Base-by-base conservation (phyloP, 208 protist species). In the Crithidia fasciculata region DNA sequence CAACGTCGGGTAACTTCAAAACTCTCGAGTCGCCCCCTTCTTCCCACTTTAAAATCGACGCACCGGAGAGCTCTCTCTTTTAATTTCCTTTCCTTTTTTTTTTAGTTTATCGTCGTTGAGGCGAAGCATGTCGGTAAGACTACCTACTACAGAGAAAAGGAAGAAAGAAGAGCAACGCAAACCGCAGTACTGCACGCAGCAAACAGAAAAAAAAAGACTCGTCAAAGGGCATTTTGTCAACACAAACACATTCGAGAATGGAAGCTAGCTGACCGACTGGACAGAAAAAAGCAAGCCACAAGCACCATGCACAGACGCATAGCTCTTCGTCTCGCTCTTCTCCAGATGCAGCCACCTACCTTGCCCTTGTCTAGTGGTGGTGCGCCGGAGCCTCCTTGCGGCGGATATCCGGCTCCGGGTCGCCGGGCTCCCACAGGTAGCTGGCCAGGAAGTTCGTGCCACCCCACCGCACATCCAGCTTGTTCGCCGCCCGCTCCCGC, bases 381-480 rank as follows among this genome's bases (percentile, higher is more conserved):
- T 93, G 85, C 36, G 73, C 62, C 1, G 90, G 90, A 9, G 84
- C 74, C 60, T 88, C 84, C 78, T 88, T 88, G 69, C 92, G 92
- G 70, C 90, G 90, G 64, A 95, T 86, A 67, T 97, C 92, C 18
- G 92, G 92, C 75, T 95, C 80, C 69, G 92, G 90, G 67, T 97
- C 92, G 9, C 89, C 88, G 0, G 90, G 92, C 81, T 92, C 74
- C 92, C 92, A 97, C 43, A 97, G 81, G 62, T 97, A 97, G 78
- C 90, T 95, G 39, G 90, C 90, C 19, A 97, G 62, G 68, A 91
- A 97, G 80, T 97, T 97, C 13, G 90, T 90, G 28, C 92, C 92
- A 45, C 92, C 92, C 88, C 87, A 94, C 28, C 90, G 90, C 9
- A 94, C 88, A 47, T 97, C 85, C 40, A 95, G 77, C 77, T 95